phyloP scores from a whole-genome alignment of 192 early-diverging fungal species.

The Coemansia furcata region DNA sequence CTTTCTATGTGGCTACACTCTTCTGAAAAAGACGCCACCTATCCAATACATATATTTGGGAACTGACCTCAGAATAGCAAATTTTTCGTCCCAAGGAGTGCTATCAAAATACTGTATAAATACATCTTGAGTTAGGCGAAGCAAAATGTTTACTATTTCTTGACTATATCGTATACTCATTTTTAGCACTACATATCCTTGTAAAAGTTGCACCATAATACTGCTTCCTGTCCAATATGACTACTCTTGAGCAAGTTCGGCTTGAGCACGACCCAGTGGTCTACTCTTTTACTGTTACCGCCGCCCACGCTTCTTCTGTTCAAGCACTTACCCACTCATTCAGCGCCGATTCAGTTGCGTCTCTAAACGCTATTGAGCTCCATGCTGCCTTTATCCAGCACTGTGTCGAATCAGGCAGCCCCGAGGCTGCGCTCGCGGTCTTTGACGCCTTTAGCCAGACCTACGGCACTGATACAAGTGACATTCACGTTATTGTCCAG shows the following conservation, averaged over 20 bases:
- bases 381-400: too few relatives aligned
- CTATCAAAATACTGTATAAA: too few relatives aligned
- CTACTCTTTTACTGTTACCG: neutral
- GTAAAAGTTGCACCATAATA: neutral
- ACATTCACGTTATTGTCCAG: too few relatives aligned
- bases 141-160: too few relatives aligned
- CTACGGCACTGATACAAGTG: too few relatives aligned
- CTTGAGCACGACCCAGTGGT: neutral
- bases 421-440: neutral
- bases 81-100: too few relatives aligned
- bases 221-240: neutral
- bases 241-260: neutral
- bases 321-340: neutral
- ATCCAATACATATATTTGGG: too few relatives aligned
- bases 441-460: too few relatives aligned
- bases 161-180: too few relatives aligned
- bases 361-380: constrained; percentile 7
- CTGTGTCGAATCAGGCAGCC: neutral
- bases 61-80: too few relatives aligned
- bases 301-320: neutral
- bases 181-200: neutral
- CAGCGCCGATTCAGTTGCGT: neutral
- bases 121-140: too few relatives aligned
- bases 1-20: neutral
- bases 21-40: too few relatives aligned